phyloP scores from a whole-genome alignment of 2,329 filamentous ascomycete species.

The Verticillium isaacii region DNA sequence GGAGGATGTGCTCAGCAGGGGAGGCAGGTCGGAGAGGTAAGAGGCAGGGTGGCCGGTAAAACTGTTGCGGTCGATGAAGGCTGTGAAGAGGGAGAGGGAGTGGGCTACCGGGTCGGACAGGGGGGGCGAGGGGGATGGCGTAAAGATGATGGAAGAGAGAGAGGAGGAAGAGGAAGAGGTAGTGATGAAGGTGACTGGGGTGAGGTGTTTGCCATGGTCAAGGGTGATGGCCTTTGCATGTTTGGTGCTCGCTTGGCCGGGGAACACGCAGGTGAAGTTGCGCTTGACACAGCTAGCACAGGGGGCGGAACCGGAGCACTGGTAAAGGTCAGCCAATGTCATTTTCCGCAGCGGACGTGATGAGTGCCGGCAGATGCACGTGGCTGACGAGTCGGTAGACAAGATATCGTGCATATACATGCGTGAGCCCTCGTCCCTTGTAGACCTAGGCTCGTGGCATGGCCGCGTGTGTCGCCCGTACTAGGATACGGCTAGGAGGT shows the following conservation, averaged over 20 bases:
- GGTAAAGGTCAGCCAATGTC: background rate
- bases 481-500: too few relatives aligned
- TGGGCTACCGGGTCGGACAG: constrained; percentile 8
- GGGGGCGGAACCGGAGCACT: constrained; percentile 27
- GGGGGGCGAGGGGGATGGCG: constrained; percentile 2
- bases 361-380: background rate
- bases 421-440: background rate
- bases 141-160: background rate
- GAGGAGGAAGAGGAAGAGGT: background rate
- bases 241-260: background rate
- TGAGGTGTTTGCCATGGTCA: constrained; percentile 11
- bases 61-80: constrained; percentile 20
- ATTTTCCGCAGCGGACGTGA: too few relatives aligned
- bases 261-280: constrained; percentile 17
- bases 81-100: constrained; percentile 23
- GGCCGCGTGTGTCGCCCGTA: too few relatives aligned
- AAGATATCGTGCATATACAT: background rate
- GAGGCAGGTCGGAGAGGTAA: constrained; percentile 15
- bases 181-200: constrained; percentile 1
- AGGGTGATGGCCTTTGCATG: constrained; percentile 16
- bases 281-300: constrained; percentile 24
- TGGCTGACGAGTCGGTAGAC: background rate
- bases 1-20: constrained; percentile 11
- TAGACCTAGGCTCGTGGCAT: too few relatives aligned
- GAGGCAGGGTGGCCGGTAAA: constrained; percentile 14